phyloP scores from a whole-genome alignment of 805 yeast species.

The Kockiozyma suomiensis region DNA sequence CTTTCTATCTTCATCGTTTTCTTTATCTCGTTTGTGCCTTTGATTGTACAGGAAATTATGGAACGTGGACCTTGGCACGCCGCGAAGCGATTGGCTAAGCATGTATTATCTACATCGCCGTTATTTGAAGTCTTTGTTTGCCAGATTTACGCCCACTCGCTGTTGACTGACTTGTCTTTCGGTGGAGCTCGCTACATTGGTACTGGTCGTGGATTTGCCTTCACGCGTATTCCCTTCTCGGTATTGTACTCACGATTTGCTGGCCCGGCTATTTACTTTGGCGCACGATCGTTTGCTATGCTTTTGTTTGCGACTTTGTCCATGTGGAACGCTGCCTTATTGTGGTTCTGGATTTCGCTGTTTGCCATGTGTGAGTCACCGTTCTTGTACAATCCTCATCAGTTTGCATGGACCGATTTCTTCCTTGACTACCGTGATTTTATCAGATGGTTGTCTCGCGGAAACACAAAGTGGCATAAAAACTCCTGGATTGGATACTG shows the following conservation, averaged over 20 bases:
- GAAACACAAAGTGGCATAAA: constrained; percentile 65
- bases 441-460: constrained; percentile 83
- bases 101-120: constrained; percentile 81
- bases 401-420: constrained; percentile 94
- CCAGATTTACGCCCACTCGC: constrained; percentile 82
- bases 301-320: constrained; percentile 74
- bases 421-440: constrained; percentile 94
- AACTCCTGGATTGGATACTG: constrained; percentile 81
- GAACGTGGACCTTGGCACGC: constrained; percentile 87
- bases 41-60: constrained; percentile 80
- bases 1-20: constrained; percentile 90
- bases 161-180: constrained; percentile 72
- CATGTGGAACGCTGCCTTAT: constrained; percentile 91
- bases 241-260: constrained; percentile 77
- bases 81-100: constrained; percentile 66
- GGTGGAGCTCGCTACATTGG: constrained; percentile 93
- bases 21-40: constrained; percentile 86
- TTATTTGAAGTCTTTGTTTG: constrained; percentile 94
- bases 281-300: constrained; percentile 68
- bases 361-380: constrained; percentile 89
- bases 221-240: constrained; percentile 72
- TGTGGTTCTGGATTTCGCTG: constrained; percentile 97
- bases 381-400: constrained; percentile 95
- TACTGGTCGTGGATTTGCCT: constrained; percentile 94
- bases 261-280: constrained; percentile 73